A percentile compares a stretch with the other conserved stretches of the same genome.
phyloP scores from a whole-genome alignment of 192 early-diverging fungal species.

The Backusella liffmaniae region DNA sequence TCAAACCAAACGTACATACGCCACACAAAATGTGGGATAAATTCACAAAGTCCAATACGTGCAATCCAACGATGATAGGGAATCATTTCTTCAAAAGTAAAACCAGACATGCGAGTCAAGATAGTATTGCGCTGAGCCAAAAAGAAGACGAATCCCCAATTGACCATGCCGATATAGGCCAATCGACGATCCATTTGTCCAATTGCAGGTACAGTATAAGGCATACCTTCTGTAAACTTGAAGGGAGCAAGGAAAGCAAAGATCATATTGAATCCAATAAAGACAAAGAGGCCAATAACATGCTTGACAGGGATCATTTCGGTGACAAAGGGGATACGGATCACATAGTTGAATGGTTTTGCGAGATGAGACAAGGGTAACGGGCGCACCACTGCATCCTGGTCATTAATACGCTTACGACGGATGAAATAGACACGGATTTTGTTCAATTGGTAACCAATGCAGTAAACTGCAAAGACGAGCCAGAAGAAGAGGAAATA shows the following conservation, averaged over 20 bases:
- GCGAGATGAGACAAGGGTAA: background rate
- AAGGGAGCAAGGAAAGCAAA: conserved; percentile 29
- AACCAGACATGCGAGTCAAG: conserved; percentile 32
- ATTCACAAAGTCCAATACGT: conserved; percentile 28
- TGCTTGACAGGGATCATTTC: conserved; percentile 30
- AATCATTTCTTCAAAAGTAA: conserved; percentile 42
- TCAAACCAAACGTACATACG: conserved; percentile 24
- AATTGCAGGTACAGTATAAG: conserved; percentile 5
- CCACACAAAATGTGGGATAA: conserved; percentile 34
- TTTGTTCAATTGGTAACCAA: conserved; percentile 17
- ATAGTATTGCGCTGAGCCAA: conserved; percentile 41
- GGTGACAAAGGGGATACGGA: conserved; percentile 25
- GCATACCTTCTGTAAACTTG: background rate
- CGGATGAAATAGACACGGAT: conserved; percentile 15
- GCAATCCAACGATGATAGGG: conserved; percentile 45
- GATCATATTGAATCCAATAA: conserved; percentile 25
- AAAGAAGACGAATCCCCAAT: conserved; percentile 39
- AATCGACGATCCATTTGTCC: conserved; percentile 26
- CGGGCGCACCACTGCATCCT: background rate
- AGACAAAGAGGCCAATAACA: conserved; percentile 19
- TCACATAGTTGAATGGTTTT: background rate
- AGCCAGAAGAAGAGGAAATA: conserved; percentile 32
- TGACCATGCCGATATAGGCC: conserved; percentile 36
- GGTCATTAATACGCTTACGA: background rate
- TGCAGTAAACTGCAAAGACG: conserved; percentile 27